These are phyloP conservation scores for Plantago coronopus DNA, from an alignment of 305 asterid species.

Conservation along the genomic window DNA sequence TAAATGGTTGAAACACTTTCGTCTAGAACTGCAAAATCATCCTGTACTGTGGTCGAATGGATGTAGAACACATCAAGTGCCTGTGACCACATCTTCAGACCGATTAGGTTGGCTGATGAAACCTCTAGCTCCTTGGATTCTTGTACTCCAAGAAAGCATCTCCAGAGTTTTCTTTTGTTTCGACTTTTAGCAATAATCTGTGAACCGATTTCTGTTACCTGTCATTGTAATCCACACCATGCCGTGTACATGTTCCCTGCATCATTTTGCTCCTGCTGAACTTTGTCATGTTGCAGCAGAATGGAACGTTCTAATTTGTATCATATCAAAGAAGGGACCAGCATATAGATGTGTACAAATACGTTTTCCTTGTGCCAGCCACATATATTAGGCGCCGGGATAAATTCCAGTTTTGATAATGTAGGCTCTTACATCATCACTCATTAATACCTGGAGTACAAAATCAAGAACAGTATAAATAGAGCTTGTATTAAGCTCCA, in stretches of 20 bases:
- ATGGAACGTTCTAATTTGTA: constrained; percentile 6
- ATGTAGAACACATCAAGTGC: not conserved
- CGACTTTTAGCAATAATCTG: not conserved
- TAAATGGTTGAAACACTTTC: not conserved
- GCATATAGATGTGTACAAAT: not conserved
- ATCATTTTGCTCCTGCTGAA: constrained; percentile 2
- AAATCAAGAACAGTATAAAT: not conserved
- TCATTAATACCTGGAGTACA: not conserved
- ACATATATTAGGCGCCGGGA: not conserved
- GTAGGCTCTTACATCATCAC: constrained; percentile 2
- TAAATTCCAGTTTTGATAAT: not conserved
- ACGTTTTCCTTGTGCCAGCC: not conserved
- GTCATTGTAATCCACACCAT: constrained; percentile 1
- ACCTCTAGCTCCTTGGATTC: not conserved
- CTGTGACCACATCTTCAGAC: not conserved
- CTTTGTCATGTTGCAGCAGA: constrained; percentile 1
- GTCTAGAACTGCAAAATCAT: not conserved
- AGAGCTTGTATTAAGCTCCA: not conserved
- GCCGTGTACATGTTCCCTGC: not conserved
- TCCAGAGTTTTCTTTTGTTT: not conserved
- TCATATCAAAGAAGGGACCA: constrained; percentile 2
- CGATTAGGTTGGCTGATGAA: not conserved
- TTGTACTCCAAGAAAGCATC: not conserved
- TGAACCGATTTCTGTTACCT: not conserved
- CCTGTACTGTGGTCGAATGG: not conserved